phyloP scores from a whole-genome alignment of 2,329 filamentous ascomycete species.

The Phaeosphaeriaceae sp. region DNA sequence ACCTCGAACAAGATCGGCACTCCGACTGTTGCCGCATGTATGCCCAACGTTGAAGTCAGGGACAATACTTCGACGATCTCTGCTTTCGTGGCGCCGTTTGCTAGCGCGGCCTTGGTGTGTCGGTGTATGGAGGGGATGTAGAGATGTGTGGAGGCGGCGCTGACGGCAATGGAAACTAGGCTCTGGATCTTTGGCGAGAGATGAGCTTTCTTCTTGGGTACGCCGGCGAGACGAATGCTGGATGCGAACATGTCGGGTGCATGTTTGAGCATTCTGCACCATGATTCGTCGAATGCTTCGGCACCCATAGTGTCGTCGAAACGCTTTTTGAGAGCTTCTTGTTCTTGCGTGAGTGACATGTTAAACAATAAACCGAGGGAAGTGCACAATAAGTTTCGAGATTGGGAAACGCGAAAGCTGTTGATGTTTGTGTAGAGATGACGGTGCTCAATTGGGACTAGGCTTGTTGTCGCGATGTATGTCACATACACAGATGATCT shows the following conservation, averaged over 20 bases:
- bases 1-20: slow-evolving; percentile 57
- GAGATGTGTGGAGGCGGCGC: slow-evolving; percentile 54
- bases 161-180: slow-evolving; percentile 54
- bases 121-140: slow-evolving; percentile 52
- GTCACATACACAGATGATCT: neutral
- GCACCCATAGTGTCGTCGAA: slow-evolving; percentile 33
- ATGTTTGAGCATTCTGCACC: slow-evolving; percentile 34
- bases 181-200: slow-evolving; percentile 52
- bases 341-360: slow-evolving; percentile 29
- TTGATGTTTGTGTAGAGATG: neutral
- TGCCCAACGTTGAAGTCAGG: slow-evolving; percentile 54
- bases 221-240: slow-evolving; percentile 29
- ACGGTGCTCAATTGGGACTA: neutral
- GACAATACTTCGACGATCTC: slow-evolving; percentile 58
- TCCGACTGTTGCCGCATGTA: slow-evolving; percentile 57
- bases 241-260: slow-evolving; percentile 41
- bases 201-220: slow-evolving; percentile 41
- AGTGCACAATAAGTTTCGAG: slow-evolving; percentile 9
- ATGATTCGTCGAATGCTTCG: slow-evolving; percentile 32
- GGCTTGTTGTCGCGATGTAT: too few relatives aligned
- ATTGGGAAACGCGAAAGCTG: neutral
- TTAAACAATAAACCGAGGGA: slow-evolving; percentile 8
- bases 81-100: slow-evolving; percentile 48
- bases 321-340: slow-evolving; percentile 29
- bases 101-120: slow-evolving; percentile 50